phyloP scores from a whole-genome alignment of 1,284 basidiomycete genomes.

The Trichosporon faecale region DNA sequence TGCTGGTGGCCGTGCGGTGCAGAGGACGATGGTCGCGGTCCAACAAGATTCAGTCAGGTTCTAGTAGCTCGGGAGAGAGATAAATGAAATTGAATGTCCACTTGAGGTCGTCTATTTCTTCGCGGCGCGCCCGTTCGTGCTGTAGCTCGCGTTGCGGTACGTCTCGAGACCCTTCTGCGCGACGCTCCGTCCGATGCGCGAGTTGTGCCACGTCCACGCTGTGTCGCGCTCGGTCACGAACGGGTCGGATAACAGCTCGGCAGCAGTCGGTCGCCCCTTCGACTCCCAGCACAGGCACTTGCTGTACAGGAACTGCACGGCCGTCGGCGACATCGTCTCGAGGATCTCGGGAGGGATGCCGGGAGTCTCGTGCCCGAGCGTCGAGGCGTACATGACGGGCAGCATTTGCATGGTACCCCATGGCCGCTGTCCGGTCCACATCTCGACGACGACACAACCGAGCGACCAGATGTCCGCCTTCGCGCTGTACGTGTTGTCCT shows the following conservation, averaged over 20 bases:
- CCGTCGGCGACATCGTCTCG: constrained; percentile 61
- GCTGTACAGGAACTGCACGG: constrained; percentile 78
- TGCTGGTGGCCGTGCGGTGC: too few relatives aligned
- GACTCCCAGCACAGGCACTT: constrained; percentile 91
- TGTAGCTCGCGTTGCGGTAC: constrained; percentile 17
- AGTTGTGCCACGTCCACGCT: constrained; percentile 64
- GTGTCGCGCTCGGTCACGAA: constrained; percentile 70
- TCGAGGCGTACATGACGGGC: constrained; percentile 88
- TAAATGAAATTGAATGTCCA: too few relatives aligned
- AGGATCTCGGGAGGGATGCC: constrained; percentile 74
- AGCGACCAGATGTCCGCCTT: constrained; percentile 99
- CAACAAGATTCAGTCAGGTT: too few relatives aligned
- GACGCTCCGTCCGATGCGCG: constrained; percentile 48
- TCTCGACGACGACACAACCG: constrained; percentile 94
- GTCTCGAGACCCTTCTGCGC: constrained; percentile 25
- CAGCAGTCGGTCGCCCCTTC: constrained; percentile 75
- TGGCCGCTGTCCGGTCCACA: constrained; percentile 92
- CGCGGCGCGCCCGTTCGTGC: not conserved
- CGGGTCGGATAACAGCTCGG: constrained; percentile 74
- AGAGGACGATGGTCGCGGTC: too few relatives aligned
- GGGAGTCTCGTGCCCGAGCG: constrained; percentile 65
- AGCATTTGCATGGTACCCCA: constrained; percentile 88
- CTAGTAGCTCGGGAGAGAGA: too few relatives aligned
- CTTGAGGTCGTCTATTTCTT: not conserved
- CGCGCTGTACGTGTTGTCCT: constrained; percentile 70